Conservation (phyloP, 306 rosid genomes). For the Quercus engelmannii region DNA sequence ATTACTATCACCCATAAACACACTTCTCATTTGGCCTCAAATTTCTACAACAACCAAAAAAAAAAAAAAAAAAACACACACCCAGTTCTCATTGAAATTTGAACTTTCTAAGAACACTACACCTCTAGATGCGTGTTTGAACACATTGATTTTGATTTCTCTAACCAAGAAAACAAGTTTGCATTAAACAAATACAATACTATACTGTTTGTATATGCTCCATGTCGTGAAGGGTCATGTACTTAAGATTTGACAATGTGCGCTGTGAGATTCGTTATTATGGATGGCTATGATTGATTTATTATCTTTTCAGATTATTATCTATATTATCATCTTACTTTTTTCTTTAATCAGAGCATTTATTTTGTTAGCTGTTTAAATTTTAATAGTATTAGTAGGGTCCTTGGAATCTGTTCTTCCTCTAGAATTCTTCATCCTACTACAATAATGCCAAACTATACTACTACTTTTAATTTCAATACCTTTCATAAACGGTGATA, state of each 20-base stretch:
- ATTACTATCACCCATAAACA: background rate
- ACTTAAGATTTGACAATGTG: background rate
- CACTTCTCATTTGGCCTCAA: too few species aligned
- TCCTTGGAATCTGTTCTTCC: background rate
- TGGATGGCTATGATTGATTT: background rate
- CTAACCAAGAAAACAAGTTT: background rate
- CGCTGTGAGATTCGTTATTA: slow-evolving; percentile 15
- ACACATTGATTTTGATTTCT: slow-evolving; percentile 7
- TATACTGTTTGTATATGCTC: background rate
- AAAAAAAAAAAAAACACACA: too few species aligned
- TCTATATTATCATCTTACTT: background rate
- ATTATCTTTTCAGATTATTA: background rate
- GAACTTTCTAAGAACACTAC: slow-evolving; percentile 19
- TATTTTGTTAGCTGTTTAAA: background rate
- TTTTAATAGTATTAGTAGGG: background rate
- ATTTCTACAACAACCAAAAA: too few species aligned
- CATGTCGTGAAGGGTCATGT: slow-evolving; percentile 19
- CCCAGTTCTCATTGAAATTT: background rate
- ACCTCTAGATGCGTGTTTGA: slow-evolving; percentile 34
- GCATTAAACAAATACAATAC: background rate
- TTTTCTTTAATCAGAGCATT: background rate
- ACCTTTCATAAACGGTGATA: too few species aligned
- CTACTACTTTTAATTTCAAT: too few species aligned
- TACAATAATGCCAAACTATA: too few species aligned
- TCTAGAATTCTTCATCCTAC: background rate